A percentile compares a stretch with the other conserved stretches of the same genome.
These are phyloP conservation scores for Histomonas meleagridis DNA, from an alignment of 208 protist genomes.

Conservation along the genomic window DNA sequence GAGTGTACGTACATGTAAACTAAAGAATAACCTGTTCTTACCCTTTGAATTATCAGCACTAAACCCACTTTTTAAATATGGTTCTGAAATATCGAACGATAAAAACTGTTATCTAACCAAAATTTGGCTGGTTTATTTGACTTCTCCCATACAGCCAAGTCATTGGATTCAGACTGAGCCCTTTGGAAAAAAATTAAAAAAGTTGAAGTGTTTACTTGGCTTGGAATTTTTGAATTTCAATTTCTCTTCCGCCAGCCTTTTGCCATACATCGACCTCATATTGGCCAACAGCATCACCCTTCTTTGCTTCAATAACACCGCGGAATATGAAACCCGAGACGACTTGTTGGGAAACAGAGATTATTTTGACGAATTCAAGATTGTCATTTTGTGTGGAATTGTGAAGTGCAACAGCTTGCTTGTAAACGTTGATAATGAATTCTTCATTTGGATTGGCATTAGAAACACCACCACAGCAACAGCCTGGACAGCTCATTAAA, in stretches of 20 bases:
- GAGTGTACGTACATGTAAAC: no score
- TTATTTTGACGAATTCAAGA: not conserved
- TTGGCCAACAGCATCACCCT: not conserved
- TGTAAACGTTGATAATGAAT: not conserved
- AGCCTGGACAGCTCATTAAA: not conserved
- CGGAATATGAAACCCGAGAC: not conserved
- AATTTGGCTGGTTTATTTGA: no score
- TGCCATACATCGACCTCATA: not conserved
- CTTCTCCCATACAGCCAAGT: no score
- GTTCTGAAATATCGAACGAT: no score
- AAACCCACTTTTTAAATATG: no score
- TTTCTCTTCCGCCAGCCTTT: not conserved
- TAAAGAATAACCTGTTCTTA: no score
- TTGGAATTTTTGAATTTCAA: no score
- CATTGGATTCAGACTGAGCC: no score
- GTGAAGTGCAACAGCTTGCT: not conserved
- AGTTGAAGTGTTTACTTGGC: no score
- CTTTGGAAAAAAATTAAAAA: no score
- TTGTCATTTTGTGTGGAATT: not conserved
- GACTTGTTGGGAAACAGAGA: conserved; percentile 4
- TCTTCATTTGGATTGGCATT: not conserved
- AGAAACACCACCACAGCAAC: not conserved
- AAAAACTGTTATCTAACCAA: no score
- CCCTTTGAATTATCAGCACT: no score
- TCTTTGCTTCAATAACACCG: not conserved